Percentiles rank a stretch among this genome's conserved stretches.
Evolutionary conservation across 345 rosid genomes (phyloP).

Genomic region (Noccaea bulbosa): DNA sequence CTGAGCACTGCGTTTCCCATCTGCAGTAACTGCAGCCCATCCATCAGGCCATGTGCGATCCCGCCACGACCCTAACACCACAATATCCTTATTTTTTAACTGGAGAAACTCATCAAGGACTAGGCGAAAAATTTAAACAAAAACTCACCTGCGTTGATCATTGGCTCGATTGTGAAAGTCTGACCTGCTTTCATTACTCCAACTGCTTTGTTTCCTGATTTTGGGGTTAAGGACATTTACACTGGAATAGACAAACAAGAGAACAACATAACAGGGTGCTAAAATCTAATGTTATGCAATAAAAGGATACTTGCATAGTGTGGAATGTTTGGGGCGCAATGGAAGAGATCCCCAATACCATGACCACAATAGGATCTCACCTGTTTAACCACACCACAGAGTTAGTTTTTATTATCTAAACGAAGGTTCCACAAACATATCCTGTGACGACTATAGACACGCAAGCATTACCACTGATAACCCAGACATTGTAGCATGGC

Average conservation of each 20-base stretch:
- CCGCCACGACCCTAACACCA: constrained; percentile 69
- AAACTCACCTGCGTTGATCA: constrained; percentile 87
- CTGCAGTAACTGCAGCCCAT: constrained; percentile 94
- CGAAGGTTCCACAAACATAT: constrained; percentile 10
- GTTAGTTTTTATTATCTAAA: constrained; percentile 1
- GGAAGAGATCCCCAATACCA: constrained; percentile 97
- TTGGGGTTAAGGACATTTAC: constrained; percentile 48
- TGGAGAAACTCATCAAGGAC: not conserved
- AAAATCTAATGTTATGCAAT: not conserved
- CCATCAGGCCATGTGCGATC: constrained; percentile 99
- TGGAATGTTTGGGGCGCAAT: constrained; percentile 97
- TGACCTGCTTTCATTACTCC: constrained; percentile 98
- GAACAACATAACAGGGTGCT: not conserved
- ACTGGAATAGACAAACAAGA: constrained; percentile 15
- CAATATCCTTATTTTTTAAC: not conserved
- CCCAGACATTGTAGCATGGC: constrained; percentile 93
- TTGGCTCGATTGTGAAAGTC: constrained; percentile 96
- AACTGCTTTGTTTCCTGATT: constrained; percentile 91
- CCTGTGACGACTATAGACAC: not conserved
- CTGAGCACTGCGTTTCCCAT: constrained; percentile 97
- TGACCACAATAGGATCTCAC: constrained; percentile 95
- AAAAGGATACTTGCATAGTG: constrained; percentile 88
- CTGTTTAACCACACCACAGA: constrained; percentile 47
- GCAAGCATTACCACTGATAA: constrained; percentile 79
- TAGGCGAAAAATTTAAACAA: not conserved